Evolutionary conservation across 2,329 filamentous ascomycete genomes (phyloP).

Genomic region (Rhinocladiella mackenziei): DNA sequence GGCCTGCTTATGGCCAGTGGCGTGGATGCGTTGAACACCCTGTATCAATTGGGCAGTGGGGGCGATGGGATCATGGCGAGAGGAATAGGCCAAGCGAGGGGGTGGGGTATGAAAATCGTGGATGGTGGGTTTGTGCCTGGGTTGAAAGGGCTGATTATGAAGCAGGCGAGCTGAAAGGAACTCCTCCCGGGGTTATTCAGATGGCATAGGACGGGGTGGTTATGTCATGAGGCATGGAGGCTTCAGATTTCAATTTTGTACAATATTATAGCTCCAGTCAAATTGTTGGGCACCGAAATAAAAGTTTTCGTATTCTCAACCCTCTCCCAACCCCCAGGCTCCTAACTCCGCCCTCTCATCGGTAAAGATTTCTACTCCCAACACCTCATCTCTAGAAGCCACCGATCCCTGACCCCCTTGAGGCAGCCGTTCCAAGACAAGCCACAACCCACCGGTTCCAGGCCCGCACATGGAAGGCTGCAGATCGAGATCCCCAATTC

Average conservation of each 20-base stretch:
- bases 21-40: conserved; percentile 25
- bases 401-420: conserved; percentile 39
- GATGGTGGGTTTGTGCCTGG: conserved; percentile 19
- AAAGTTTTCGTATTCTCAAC: not conserved
- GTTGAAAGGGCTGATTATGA: conserved; percentile 28
- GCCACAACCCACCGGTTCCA: conserved; percentile 60
- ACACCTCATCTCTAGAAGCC: conserved; percentile 36
- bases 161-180: conserved; percentile 19
- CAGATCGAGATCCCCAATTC: conserved; percentile 71
- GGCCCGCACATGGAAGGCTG: conserved; percentile 55
- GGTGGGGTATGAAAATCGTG: conserved; percentile 27
- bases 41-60: conserved; percentile 25
- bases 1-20: conserved; percentile 27
- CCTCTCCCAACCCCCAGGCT: conserved; percentile 23
- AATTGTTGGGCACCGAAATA: too few relatives aligned
- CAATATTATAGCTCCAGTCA: too few relatives aligned
- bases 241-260: too few relatives aligned
- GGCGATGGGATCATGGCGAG: conserved; percentile 21
- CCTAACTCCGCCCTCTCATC: conserved; percentile 44
- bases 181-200: too few relatives aligned
- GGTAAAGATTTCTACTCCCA: conserved; percentile 41
- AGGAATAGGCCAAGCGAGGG: conserved; percentile 17
- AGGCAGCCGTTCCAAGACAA: conserved; percentile 73
- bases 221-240: too few relatives aligned
- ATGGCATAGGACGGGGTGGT: too few relatives aligned